Evolutionary conservation across 2,329 filamentous ascomycete genomes (phyloP), one percentile per base, ranked within the genome.

Genomic region (Metarhizium rileyi): DNA sequence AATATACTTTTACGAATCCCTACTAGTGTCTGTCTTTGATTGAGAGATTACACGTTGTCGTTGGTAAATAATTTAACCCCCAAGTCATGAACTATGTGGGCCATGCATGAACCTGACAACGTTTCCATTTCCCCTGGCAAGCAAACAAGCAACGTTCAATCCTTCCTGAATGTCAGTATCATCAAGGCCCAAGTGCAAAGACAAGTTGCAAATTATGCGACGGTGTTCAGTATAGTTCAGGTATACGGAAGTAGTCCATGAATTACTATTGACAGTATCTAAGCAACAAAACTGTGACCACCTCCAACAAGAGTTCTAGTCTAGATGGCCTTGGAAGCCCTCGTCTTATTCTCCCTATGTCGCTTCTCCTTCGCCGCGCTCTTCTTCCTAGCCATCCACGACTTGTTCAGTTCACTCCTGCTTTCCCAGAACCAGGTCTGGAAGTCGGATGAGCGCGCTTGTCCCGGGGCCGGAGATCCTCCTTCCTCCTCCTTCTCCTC

Each of bases 341-440:
- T 69, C 30, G 77, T 74, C 59, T 75, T 77, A 60, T 84, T 84
- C 53, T 85, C 81, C 50, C 77, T 71, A 59, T 84, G 82, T 44
- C 81, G 72, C 70, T 80, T 83, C 64, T 84, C 80, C 71, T 86
- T 86, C 28, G 75, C 71, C 4, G 72, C 80, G 52, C 73, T 67
- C 70, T 83, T 84, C 55, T 78, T 73, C 50, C 82, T 70, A 61
- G 73, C 76, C 69, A 82, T 83, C 83, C 83, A 86, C 14, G 79
- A 78, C 48, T 76, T 68, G 60, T 84, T 86, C 48, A 83, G 68
- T 36, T 85, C 77, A 1, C 82, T 75, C 16, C 83, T 69, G 54
- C 83, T 77, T 56, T 84, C 77, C 75, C 81, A 86, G 64, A 86
- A 86, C 74, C 78, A 83, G 50, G 78, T 75, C 60, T 82, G 77